Percentiles rank a stretch among this genome's conserved stretches.
Evolutionary conservation across 257 asterid genomes (phyloP).

Genomic region (Fraxinus quadrangulata): DNA sequence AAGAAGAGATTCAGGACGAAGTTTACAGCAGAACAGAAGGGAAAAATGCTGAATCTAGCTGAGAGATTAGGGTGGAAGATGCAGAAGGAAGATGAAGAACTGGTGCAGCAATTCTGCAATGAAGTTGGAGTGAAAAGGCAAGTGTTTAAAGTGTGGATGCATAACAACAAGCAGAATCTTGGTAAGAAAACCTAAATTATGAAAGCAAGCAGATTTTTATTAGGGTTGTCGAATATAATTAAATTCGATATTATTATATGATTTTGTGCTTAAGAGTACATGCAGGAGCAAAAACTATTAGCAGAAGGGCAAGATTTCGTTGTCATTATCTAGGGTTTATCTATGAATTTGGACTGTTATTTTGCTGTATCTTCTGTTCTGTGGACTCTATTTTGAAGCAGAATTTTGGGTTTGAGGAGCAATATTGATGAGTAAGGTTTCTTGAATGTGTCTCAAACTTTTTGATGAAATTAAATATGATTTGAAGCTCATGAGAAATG

Average conservation of each 20-base stretch:
- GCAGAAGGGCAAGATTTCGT: background rate
- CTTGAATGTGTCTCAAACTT: background rate
- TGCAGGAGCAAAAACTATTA: slow-evolving; percentile 21
- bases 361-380: background rate
- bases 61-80: slow-evolving; percentile 51
- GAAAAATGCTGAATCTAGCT: slow-evolving; percentile 44
- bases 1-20: slow-evolving; percentile 51
- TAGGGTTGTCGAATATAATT: background rate
- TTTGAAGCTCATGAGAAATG: no score
- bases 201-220: background rate
- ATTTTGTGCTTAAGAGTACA: slow-evolving; percentile 26
- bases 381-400: background rate
- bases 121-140: slow-evolving; percentile 45
- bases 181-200: slow-evolving; percentile 42
- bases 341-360: background rate
- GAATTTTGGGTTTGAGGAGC: background rate
- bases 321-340: slow-evolving; percentile 29
- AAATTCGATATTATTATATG: slow-evolving; percentile 9
- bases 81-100: slow-evolving; percentile 50
- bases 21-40: slow-evolving; percentile 51
- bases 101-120: slow-evolving; percentile 41
- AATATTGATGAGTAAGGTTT: background rate
- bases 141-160: slow-evolving; percentile 58
- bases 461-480: background rate
- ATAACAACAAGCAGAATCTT: slow-evolving; percentile 47